These are phyloP conservation scores for Fulvia fulva DNA, from an alignment of 2,329 filamentous ascomycete species.

Conservation along the genomic window DNA sequence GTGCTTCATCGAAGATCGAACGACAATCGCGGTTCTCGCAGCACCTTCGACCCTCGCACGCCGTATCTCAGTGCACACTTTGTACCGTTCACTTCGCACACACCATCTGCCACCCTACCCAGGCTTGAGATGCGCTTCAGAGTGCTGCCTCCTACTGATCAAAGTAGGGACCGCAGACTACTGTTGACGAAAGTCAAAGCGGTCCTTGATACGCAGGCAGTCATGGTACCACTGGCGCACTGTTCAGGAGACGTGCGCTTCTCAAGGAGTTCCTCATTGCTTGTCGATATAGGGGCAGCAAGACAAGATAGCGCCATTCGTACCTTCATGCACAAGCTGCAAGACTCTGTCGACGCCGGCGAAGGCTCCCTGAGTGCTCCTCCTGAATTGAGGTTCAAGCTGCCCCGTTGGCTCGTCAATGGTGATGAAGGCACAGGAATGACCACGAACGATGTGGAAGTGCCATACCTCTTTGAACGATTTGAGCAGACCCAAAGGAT, in stretches of 20 bases:
- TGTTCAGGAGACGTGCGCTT: slow-evolving; percentile 24
- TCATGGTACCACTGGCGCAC: slow-evolving; percentile 20
- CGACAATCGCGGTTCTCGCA: neutral
- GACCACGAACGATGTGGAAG: neutral
- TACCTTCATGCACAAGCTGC: slow-evolving; percentile 16
- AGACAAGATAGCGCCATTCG: slow-evolving; percentile 15
- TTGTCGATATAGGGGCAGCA: slow-evolving; percentile 3
- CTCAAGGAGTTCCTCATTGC: slow-evolving; percentile 7
- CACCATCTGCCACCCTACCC: slow-evolving; percentile 4
- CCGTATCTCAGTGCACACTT: slow-evolving; percentile 10
- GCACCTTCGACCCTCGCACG: neutral
- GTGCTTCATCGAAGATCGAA: neutral
- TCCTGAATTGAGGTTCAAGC: slow-evolving; percentile 18
- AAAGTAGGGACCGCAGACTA: slow-evolving; percentile 1
- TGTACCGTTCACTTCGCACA: neutral
- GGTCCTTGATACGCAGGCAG: slow-evolving; percentile 13
- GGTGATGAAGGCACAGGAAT: neutral
- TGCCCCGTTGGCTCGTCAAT: slow-evolving; percentile 18
- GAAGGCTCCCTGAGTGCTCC: slow-evolving; percentile 18
- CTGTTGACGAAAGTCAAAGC: slow-evolving; percentile 10
- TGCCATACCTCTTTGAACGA: slow-evolving; percentile 27
- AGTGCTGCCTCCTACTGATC: neutral
- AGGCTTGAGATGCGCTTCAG: slow-evolving; percentile 16
- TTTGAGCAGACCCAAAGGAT: slow-evolving; percentile 26
- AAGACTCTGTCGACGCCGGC: slow-evolving; percentile 11